A percentile compares a stretch with the other conserved stretches of the same genome.
phyloP scores from a whole-genome alignment of 371 early-diverging fungal species.

The Mucor irregularis region DNA sequence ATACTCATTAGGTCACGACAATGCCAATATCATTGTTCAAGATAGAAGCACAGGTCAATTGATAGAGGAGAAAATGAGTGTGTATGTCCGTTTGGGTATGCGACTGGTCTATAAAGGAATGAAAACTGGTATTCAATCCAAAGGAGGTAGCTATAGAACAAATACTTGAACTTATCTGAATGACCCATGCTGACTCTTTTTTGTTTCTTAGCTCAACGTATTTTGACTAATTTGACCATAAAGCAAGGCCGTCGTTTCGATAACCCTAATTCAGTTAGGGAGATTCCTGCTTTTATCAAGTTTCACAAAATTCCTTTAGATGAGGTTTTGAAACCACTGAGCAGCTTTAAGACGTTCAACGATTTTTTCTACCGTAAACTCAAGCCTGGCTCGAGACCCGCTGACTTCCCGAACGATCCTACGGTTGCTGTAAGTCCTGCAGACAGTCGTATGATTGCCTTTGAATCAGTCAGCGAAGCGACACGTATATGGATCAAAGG shows the following conservation, averaged over 20 bases:
- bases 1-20: conserved; percentile 70
- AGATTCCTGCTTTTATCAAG: conserved; percentile 77
- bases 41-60: conserved; percentile 74
- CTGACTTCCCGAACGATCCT: conserved; percentile 64
- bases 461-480: conserved; percentile 67
- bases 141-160: too few species aligned
- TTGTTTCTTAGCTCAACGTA: conserved; percentile 53
- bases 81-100: conserved; percentile 84
- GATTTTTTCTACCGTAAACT: conserved; percentile 88
- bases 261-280: conserved; percentile 63
- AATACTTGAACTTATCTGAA: too few species aligned
- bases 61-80: conserved; percentile 83
- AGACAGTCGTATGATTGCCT: conserved; percentile 79
- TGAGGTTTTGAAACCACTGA: conserved; percentile 67
- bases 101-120: conserved; percentile 73
- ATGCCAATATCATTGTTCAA: conserved; percentile 80
- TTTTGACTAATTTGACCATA: conserved; percentile 65
- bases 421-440: conserved; percentile 76
- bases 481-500: conserved; percentile 89
- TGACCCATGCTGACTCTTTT: too few species aligned
- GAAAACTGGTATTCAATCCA: conserved; percentile 49
- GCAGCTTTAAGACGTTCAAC: conserved; percentile 77
- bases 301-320: conserved; percentile 70
- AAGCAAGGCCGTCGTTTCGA: conserved; percentile 83
- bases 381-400: conserved; percentile 66